Evolutionary conservation across 2,329 filamentous ascomycete species (phyloP).

Genomic region (Bipolaris cookei): DNA sequence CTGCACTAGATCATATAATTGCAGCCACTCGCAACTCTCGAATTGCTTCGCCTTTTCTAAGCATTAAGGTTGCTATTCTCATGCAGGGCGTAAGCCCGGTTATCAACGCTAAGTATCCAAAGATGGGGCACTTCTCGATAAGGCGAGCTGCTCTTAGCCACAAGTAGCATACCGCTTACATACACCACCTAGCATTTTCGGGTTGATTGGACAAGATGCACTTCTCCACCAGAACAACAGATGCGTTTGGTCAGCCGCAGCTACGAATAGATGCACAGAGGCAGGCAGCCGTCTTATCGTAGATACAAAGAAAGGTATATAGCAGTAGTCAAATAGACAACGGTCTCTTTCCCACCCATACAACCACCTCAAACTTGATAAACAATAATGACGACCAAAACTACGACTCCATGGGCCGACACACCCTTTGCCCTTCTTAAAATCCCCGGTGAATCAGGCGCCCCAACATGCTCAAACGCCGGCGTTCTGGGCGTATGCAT

Average conservation of each 20-base stretch:
- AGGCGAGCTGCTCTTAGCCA: not conserved
- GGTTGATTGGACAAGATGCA: not conserved
- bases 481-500: conserved; percentile 38
- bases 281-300: too few relatives aligned
- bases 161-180: conserved; percentile 13
- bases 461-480: conserved; percentile 36
- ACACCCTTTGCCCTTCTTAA: conserved; percentile 20
- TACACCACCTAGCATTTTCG: not conserved
- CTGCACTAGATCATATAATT: not conserved
- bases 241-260: not conserved
- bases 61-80: not conserved
- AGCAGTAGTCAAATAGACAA: too few relatives aligned
- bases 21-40: too few relatives aligned
- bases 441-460: conserved; percentile 18
- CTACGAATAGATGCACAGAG: not conserved
- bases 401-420: conserved; percentile 16
- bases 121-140: not conserved
- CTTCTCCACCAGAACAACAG: not conserved
- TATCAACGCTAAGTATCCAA: not conserved
- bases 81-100: not conserved
- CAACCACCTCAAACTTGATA: too few relatives aligned
- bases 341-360: too few relatives aligned
- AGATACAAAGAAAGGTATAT: too few relatives aligned
- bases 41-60: too few relatives aligned
- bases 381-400: not conserved